Evolutionary conservation across 352 stramenopile species (phyloP), one percentile per base, ranked within the genome.

Genomic region (Phytophthora cajani): DNA sequence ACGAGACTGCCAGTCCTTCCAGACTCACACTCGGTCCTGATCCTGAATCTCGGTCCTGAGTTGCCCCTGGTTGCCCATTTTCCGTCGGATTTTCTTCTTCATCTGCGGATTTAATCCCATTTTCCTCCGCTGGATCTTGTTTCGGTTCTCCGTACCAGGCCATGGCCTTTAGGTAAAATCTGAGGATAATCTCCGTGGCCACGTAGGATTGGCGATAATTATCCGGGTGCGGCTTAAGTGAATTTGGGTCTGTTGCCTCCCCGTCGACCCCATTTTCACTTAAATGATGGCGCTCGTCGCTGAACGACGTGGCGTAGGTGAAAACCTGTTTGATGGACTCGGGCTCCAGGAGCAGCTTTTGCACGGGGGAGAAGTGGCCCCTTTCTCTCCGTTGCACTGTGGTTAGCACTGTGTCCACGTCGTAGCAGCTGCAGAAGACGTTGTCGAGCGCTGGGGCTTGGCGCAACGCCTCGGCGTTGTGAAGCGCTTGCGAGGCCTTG

Each of bases 381-480:
- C 74, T 69, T 49, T 93, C 84, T 64, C 82, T 75, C 5, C 83
- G 77, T 59, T 90, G 84, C 33, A 93, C 72, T 2, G 84, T 82
- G 10, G 74, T 58, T 4, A 92, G 64, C 59, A 94, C 83, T 1
- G 82, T 94, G 33, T 92, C 84, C 10, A 82, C 73, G 50, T 92
- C 84, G 67, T 94, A 94, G 64, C 83, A 92, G 11, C 78, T 78
- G 62, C 87, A 94, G 62, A 94, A 94, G 23, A 94, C 79, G 59
- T 92, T 94, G 58, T 84, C 77, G 5, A 94, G 77, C 9, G 79
- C 62, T 36, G 80, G 66, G 21, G 87, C 79, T 32, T 87, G 80
- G n/a, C 85, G 78, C 50, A 94, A 56, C 25, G 78, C 82, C 64
- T 92, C 85, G 2, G 80, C 87, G 59, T 92, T 90, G 71, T 94